These are phyloP conservation scores for Penicillium malachiteum DNA, from an alignment of 495 filamentous ascomycete genomes.

Conservation along the genomic window DNA sequence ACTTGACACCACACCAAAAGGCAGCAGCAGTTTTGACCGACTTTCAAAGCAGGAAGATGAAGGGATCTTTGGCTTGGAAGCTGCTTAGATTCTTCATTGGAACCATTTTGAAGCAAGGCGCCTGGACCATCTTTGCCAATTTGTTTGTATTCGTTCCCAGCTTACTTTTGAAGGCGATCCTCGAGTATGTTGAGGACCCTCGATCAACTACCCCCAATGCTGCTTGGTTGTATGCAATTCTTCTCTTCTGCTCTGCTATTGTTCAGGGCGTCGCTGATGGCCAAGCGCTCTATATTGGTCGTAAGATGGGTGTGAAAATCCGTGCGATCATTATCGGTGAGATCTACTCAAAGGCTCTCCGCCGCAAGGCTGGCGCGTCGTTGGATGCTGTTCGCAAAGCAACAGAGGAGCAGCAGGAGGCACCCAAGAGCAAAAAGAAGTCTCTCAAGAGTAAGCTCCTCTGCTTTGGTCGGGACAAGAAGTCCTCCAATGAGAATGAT, in stretches of 20 bases:
- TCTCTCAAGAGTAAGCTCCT: slow-evolving; percentile 44
- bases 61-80: slow-evolving; percentile 75
- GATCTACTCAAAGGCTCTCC: slow-evolving; percentile 95
- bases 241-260: slow-evolving; percentile 78
- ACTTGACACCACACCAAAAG: slow-evolving; percentile 83
- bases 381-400: slow-evolving; percentile 52
- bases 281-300: slow-evolving; percentile 90
- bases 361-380: slow-evolving; percentile 81
- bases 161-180: slow-evolving; percentile 82
- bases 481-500: slow-evolving; percentile 35
- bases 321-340: slow-evolving; percentile 96
- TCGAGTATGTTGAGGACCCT: slow-evolving; percentile 90
- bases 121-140: slow-evolving; percentile 75
- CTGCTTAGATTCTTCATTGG: slow-evolving; percentile 80
- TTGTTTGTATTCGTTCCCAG: slow-evolving; percentile 89
- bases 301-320: slow-evolving; percentile 88
- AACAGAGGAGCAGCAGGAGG: slow-evolving; percentile 30
- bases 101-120: slow-evolving; percentile 71
- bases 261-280: slow-evolving; percentile 76
- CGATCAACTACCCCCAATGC: slow-evolving; percentile 77
- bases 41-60: slow-evolving; percentile 85
- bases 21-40: slow-evolving; percentile 73
- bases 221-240: slow-evolving; percentile 92
- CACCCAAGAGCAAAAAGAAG: slow-evolving; percentile 31
- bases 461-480: slow-evolving; percentile 60